phyloP scores from a whole-genome alignment of 2,329 filamentous ascomycete species.

The Cladophialophora exuberans region DNA sequence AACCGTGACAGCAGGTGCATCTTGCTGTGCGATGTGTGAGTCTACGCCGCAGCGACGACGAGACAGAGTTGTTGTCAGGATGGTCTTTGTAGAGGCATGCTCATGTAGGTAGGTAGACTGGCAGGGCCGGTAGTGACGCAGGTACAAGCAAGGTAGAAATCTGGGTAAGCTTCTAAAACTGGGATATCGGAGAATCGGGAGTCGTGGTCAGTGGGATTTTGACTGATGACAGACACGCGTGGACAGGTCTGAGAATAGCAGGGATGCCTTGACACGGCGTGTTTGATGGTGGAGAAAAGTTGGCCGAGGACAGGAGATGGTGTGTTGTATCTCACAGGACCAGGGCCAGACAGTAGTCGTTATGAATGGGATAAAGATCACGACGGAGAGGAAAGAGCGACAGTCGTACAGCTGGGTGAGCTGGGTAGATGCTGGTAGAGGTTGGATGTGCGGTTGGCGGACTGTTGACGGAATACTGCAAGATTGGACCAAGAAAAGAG shows the following conservation, averaged over 20 bases:
- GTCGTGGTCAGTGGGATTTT: conserved; percentile 8
- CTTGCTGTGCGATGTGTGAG: conserved; percentile 16
- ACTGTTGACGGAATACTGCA: conserved; percentile 10
- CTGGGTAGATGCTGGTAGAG: neutral
- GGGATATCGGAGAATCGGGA: conserved; percentile 17
- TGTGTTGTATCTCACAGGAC: conserved; percentile 12
- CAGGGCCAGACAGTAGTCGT: neutral
- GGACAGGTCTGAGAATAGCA: conserved; percentile 13
- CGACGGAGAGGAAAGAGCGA: conserved; percentile 34
- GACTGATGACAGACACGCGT: conserved; percentile 21
- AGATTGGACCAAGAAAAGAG: no score
- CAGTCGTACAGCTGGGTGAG: conserved; percentile 25
- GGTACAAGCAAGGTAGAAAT: conserved; percentile 1
- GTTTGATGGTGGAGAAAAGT: neutral
- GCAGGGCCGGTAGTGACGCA: conserved; percentile 2
- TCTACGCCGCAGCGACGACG: conserved; percentile 29
- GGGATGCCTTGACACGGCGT: conserved; percentile 26
- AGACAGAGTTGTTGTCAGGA: conserved; percentile 22
- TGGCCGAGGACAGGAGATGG: conserved; percentile 7
- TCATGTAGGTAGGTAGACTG: conserved; percentile 4
- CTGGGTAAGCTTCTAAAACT: conserved; percentile 20
- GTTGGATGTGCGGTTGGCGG: conserved; percentile 13
- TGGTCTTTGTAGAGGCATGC: conserved; percentile 27
- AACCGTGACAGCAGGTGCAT: conserved; percentile 32
- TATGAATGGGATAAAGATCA: conserved; percentile 6